Base-by-base conservation (phyloP, 2,329 filamentous ascomycete genomes). In the Beauveria australis region DNA sequence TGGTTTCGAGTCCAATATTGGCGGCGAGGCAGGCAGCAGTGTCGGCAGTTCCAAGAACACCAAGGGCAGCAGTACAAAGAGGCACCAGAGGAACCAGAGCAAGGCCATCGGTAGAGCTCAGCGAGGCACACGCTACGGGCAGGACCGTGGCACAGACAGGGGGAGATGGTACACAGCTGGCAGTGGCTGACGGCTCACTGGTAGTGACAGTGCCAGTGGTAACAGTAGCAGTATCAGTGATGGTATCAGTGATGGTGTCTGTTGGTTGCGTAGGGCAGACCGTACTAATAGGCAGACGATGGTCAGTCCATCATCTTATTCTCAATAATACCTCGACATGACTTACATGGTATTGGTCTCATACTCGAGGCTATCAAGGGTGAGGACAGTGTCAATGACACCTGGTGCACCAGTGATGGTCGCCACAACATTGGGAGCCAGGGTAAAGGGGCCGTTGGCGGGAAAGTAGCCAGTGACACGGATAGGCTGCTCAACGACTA, bases 381-480 rank as follows among this genome's bases (percentile, higher is more conserved):
- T 53, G 28, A 60, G 7, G 14, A 48, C 28, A 18, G 59, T 60
- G 37, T 60, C 59, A 44, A 60, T 30, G 7, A 28, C 5, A 9
- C 59, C 59, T 4, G 59, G 59, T 10, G 59, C 59, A 4, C 59
- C 59, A n/a, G 51, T 48, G 12, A 60, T 10, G 2, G 30, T 55
- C 9, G 59, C 59, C 30, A 51, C 30, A 18, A 48, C 2, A n/a
- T 51, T 22, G 4, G 41, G 30, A 9, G 30, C 59, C 7, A 60
- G 33, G 1, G 30, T 55, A 9, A 55, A 24, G 6, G 59, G 59
- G 9, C 59, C 59, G 26, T 60, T 49, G 43, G 10, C 40, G 8
- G 59, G 9, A 54, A 60, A 55, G 24, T 55, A 60, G 10, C 59
- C 59, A n/a, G 59, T 60, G 6, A 60, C 24, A 40, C 14, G 51